A percentile compares a stretch with the other conserved stretches of the same genome.
Conservation (phyloP, 352 stramenopile genomes). For the Globisporangium abappressorium region DNA sequence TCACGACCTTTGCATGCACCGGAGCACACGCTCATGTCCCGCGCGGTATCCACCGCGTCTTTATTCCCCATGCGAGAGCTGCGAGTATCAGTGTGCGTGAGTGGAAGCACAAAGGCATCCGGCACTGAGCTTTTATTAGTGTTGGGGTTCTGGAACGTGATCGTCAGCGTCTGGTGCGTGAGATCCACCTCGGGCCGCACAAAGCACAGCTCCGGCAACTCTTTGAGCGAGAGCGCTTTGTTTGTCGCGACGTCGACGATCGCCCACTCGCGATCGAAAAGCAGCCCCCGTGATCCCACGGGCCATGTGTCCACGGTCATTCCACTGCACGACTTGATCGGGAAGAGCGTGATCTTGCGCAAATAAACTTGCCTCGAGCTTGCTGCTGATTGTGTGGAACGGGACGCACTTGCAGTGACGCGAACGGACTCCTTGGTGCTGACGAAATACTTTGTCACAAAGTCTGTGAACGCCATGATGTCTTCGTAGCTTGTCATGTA, state of each 20-base stretch:
- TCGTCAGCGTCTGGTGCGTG: conserved; percentile 45
- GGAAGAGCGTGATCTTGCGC: conserved; percentile 62
- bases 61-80: conserved; percentile 13
- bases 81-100: conserved; percentile 23
- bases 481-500: conserved; percentile 83
- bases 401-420: neutral
- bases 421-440: conserved; percentile 19
- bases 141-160: conserved; percentile 27
- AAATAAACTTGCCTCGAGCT: conserved; percentile 22
- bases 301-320: conserved; percentile 59
- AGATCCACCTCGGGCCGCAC: conserved; percentile 66
- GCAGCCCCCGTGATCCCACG: conserved; percentile 50
- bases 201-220: conserved; percentile 54
- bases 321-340: conserved; percentile 74
- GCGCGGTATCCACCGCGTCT: conserved; percentile 21
- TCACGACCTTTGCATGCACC: conserved; percentile 48
- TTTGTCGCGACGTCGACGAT: conserved; percentile 54
- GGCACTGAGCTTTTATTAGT: neutral
- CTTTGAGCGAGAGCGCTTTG: conserved; percentile 57
- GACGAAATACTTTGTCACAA: conserved; percentile 66
- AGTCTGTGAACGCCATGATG: conserved; percentile 43
- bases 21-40: conserved; percentile 53
- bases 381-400: neutral
- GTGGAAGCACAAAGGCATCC: conserved; percentile 36
- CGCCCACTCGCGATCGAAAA: conserved; percentile 76